Conservation (phyloP, 2,329 filamentous ascomycete species). For the Colletotrichum costaricense region DNA sequence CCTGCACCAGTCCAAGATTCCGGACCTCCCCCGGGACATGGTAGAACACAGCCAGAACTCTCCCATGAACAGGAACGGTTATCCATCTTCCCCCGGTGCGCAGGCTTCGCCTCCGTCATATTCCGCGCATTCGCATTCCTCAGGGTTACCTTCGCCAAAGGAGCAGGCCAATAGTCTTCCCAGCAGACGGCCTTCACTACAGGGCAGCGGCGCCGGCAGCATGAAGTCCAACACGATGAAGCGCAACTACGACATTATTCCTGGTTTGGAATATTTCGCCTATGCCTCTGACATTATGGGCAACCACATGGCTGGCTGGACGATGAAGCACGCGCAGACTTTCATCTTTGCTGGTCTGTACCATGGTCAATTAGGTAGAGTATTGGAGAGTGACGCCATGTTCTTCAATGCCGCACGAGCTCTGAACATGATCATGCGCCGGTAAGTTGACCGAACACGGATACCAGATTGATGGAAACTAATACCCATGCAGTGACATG, state of each 20-base stretch:
- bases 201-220: constrained; percentile 46
- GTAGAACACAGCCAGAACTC: constrained; percentile 52
- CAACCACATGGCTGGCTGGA: constrained; percentile 80
- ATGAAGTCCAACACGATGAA: constrained; percentile 39
- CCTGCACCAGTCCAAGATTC: constrained; percentile 62
- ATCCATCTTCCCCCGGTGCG: constrained; percentile 58
- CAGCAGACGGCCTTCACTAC: constrained; percentile 64
- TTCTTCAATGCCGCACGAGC: constrained; percentile 68
- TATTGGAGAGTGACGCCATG: constrained; percentile 83
- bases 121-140: constrained; percentile 57
- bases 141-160: constrained; percentile 63
- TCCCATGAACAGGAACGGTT: constrained; percentile 58
- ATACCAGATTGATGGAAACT: background rate
- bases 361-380: constrained; percentile 86
- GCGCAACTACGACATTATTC: constrained; percentile 85
- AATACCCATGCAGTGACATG: constrained; percentile 54
- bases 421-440: constrained; percentile 79
- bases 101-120: constrained; percentile 66
- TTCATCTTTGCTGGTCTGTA: constrained; percentile 89
- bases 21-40: constrained; percentile 55
- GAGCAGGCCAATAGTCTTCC: constrained; percentile 56
- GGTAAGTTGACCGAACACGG: constrained; percentile 59
- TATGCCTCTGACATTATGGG: constrained; percentile 89
- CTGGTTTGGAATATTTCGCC: constrained; percentile 90
- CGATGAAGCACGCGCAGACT: constrained; percentile 86